Percentiles rank a stretch among this genome's conserved stretches.
Evolutionary conservation across 2,329 filamentous ascomycete genomes (phyloP).

Genomic region (Botrytis byssoidea): DNA sequence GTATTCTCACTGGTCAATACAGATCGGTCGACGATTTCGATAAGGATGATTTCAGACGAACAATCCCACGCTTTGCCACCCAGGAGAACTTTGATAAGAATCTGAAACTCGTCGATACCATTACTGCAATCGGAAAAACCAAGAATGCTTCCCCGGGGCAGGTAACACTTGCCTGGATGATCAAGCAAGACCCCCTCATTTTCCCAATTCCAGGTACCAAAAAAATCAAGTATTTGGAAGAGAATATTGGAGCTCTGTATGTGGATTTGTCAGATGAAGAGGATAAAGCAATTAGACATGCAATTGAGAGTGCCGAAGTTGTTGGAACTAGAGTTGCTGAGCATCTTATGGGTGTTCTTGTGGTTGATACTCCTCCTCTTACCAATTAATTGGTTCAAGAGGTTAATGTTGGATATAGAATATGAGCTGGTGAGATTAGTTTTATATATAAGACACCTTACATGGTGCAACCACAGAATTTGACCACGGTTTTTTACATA

Average conservation of each 20-base stretch:
- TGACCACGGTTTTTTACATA: not conserved
- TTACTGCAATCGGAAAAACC: constrained; percentile 48
- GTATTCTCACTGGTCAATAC: constrained; percentile 44
- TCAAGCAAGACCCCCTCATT: constrained; percentile 57
- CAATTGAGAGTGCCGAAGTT: constrained; percentile 33
- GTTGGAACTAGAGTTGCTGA: constrained; percentile 22
- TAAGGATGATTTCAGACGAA: constrained; percentile 32
- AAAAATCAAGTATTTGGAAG: constrained; percentile 46
- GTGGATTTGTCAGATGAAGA: constrained; percentile 40
- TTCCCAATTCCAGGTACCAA: constrained; percentile 56
- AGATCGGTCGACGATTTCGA: constrained; percentile 31
- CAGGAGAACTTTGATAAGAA: constrained; percentile 56
- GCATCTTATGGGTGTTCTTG: constrained; percentile 21
- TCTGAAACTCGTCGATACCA: constrained; percentile 50
- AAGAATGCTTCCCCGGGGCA: constrained; percentile 56
- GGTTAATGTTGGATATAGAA: too few species aligned
- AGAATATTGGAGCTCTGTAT: constrained; percentile 42
- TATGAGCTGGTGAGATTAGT: not conserved
- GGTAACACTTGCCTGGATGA: constrained; percentile 61
- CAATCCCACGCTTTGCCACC: constrained; percentile 49
- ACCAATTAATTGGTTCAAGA: not conserved
- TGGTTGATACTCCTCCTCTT: constrained; percentile 21
- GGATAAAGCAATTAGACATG: constrained; percentile 38
- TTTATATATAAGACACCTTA: not conserved
- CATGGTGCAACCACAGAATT: not conserved